Evolutionary conservation across 2,329 filamentous ascomycete species (phyloP), one percentile per base, ranked within the genome.

Genomic region (Venturia asperata): DNA sequence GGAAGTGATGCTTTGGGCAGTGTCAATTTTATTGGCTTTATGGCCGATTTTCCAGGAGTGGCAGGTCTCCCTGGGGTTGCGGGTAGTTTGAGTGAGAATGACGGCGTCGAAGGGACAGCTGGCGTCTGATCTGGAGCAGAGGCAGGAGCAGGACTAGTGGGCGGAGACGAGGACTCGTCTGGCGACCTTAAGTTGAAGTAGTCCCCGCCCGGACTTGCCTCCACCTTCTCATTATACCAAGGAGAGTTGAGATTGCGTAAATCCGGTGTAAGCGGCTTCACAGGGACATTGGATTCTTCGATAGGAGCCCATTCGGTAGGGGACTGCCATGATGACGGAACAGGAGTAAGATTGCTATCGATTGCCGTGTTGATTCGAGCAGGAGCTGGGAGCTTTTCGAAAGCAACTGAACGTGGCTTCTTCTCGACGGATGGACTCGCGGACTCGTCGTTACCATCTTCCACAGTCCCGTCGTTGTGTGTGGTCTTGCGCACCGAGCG

Each of bases 221-320:
- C 69, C 10, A 67, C 67, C 41, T 69, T 67, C 60, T 63, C 60
- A 19, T 34, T 24, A 63, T 76, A 75, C 64, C 71, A 75, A 5
- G 77, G 75, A 11, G 77, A 77, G 58, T 77, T 75, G 60, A 74
- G 68, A 63, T 71, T 75, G 56, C 74, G 74, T n/a, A 76, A 70
- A n/a, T 68, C 68, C 15, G 77, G 73, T 19, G 72, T 74, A 6
- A 17, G 17, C 11, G 24, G 5, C 34, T 64, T 30, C 21, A 19
- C 27, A 3, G 37, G 30, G 30, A 41, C 49, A 15, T 56, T 37
- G 19, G 15, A 9, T 17, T 27, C 30, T 37, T 58, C 52, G 37
- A 58, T 10, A 19, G 52, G 27, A 58, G 52, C 52, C 64, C 63
- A 62, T 37, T 62, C 63, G 7, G 52, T 30, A 9, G 63, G 63